Conservation (phyloP, 139 green algal species). For the Choricystis sp. region DNA sequence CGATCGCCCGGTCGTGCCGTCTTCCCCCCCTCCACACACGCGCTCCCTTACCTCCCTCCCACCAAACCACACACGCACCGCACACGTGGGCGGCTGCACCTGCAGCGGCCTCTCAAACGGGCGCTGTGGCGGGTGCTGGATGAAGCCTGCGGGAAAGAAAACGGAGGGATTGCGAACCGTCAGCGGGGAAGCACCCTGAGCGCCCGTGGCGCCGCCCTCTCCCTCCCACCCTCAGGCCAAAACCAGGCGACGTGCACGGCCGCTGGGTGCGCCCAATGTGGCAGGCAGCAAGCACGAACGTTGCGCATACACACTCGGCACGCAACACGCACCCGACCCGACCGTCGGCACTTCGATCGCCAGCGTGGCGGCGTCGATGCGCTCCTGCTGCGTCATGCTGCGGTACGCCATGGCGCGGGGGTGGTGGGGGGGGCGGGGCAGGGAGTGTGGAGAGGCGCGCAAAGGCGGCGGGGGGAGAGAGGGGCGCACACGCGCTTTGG, state of each 20-base stretch:
- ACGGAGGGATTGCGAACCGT: not conserved
- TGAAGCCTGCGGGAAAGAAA: conserved; percentile 14
- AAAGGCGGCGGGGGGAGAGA: no score
- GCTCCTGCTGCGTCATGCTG: not conserved
- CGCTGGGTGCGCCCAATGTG: no score
- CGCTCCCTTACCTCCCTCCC: not conserved
- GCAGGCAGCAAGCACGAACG: no score
- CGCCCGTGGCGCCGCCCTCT: no score
- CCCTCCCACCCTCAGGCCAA: no score
- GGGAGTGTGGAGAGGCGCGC: no score
- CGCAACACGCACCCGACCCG: not conserved
- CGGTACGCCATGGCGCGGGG: no score
- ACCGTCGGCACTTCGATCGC: not conserved
- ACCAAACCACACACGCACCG: conserved; percentile 4
- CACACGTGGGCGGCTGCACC: conserved; percentile 20
- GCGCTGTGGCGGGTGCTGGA: conserved; percentile 28
- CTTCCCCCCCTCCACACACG: not conserved
- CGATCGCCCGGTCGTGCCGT: not conserved
- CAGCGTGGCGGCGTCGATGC: not conserved
- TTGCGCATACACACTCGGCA: no score
- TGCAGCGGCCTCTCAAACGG: conserved; percentile 21
- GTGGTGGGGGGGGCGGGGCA: no score
- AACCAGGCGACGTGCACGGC: no score
- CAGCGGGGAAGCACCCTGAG: not conserved
- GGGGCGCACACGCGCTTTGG: no score